phyloP scores from a whole-genome alignment of 2,329 filamentous ascomycete genomes.

The Cercospora sesami region DNA sequence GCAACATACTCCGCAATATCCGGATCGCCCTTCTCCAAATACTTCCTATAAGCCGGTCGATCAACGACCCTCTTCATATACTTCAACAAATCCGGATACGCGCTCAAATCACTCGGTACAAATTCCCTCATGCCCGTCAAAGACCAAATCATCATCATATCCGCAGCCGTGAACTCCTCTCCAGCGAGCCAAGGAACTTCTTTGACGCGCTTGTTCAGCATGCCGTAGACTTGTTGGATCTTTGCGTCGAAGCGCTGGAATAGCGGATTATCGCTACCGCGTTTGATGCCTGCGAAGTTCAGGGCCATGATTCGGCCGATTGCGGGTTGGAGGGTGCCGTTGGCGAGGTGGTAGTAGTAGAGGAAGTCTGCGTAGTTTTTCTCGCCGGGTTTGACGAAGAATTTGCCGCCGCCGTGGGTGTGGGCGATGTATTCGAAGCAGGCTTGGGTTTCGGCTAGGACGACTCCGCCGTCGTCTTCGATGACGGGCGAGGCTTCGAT shows the following conservation, averaged over 20 bases:
- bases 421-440: slow-evolving; percentile 63
- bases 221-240: slow-evolving; percentile 43
- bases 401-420: slow-evolving; percentile 53
- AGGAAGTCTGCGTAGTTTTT: slow-evolving; percentile 60
- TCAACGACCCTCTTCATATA: slow-evolving; percentile 35
- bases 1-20: slow-evolving; percentile 29
- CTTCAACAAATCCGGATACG: slow-evolving; percentile 32
- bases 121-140: slow-evolving; percentile 60
- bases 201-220: slow-evolving; percentile 53
- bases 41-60: slow-evolving; percentile 35
- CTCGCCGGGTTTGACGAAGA: slow-evolving; percentile 50
- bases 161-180: slow-evolving; percentile 62
- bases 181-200: slow-evolving; percentile 59
- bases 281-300: slow-evolving; percentile 29
- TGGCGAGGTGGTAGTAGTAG: slow-evolving; percentile 57
- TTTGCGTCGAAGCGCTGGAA: slow-evolving; percentile 39
- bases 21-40: slow-evolving; percentile 39
- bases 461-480: slow-evolving; percentile 48
- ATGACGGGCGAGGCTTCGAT: slow-evolving; percentile 62
- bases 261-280: slow-evolving; percentile 33
- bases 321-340: slow-evolving; percentile 44
- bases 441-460: slow-evolving; percentile 61
- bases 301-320: slow-evolving; percentile 39
- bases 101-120: slow-evolving; percentile 26
- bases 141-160: slow-evolving; percentile 63